phyloP scores from a whole-genome alignment of 2,329 filamentous ascomycete species.

The Aspergillus transmontanensis region DNA sequence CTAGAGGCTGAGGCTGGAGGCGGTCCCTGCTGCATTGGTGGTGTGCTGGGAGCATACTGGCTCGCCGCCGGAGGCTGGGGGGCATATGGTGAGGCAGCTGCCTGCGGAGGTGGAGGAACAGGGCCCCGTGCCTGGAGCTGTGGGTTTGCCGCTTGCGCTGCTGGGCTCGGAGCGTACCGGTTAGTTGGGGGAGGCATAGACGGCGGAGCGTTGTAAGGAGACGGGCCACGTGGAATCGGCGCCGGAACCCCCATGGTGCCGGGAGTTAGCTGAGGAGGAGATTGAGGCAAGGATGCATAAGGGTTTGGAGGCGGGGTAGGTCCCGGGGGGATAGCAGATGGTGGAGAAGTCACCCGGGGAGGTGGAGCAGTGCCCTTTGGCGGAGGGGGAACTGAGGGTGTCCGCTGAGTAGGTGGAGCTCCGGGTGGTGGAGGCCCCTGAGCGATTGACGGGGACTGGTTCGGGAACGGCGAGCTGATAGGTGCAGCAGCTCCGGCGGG shows the following conservation, averaged over 20 bases:
- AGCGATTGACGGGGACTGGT: slow-evolving; percentile 55
- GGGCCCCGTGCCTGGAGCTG: slow-evolving; percentile 49
- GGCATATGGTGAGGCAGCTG: slow-evolving; percentile 58
- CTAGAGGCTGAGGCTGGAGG: slow-evolving; percentile 45
- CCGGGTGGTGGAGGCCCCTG: slow-evolving; percentile 58
- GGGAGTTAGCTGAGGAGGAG: slow-evolving; percentile 45
- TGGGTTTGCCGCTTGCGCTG: slow-evolving; percentile 55
- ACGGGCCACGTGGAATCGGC: slow-evolving; percentile 69
- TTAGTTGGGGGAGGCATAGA: slow-evolving; percentile 68
- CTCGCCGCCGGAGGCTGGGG: slow-evolving; percentile 48
- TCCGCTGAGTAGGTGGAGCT: slow-evolving; percentile 61
- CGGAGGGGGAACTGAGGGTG: slow-evolving; percentile 77
- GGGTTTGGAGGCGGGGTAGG: slow-evolving; percentile 54
- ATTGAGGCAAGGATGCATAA: slow-evolving; percentile 43
- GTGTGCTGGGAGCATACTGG: slow-evolving; percentile 49
- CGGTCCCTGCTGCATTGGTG: slow-evolving; percentile 38
- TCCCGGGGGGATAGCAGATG: slow-evolving; percentile 65
- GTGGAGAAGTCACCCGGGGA: slow-evolving; percentile 70
- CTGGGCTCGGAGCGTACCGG: slow-evolving; percentile 72
- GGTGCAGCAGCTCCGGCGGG: slow-evolving; percentile 64
- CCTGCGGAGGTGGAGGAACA: slow-evolving; percentile 51
- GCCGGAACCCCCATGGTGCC: slow-evolving; percentile 52
- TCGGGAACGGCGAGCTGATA: slow-evolving; percentile 75
- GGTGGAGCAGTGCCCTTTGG: slow-evolving; percentile 75
- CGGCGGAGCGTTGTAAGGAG: slow-evolving; percentile 83